A percentile compares a stretch with the other conserved stretches of the same genome.
These are phyloP conservation scores for Arthromyces matolae DNA, from an alignment of 768 basidiomycete genomes.

Conservation along the genomic window DNA sequence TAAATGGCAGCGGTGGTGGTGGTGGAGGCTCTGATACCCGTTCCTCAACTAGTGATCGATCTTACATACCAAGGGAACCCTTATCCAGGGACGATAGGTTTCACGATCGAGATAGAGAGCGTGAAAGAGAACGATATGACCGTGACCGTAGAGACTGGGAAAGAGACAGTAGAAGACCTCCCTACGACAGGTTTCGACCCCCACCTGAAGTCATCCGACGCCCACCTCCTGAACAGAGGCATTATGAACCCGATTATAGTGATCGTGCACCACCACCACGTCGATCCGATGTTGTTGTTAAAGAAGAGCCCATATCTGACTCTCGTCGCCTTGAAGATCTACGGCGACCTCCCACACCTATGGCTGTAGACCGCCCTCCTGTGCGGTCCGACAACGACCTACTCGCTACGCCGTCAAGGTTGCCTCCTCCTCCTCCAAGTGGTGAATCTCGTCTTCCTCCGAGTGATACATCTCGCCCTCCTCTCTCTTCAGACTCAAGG, in stretches of 20 bases:
- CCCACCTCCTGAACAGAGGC: slow-evolving; percentile 44
- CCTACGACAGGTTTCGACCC: slow-evolving; percentile 24
- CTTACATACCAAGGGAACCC: slow-evolving; percentile 13
- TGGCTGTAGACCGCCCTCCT: slow-evolving; percentile 14
- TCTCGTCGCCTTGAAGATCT: slow-evolving; percentile 31
- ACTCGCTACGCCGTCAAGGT: slow-evolving; percentile 14
- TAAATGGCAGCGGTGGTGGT: slow-evolving; percentile 7
- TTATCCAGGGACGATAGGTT: slow-evolving; percentile 27
- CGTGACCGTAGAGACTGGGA: slow-evolving; percentile 25
- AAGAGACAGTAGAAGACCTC: slow-evolving; percentile 35
- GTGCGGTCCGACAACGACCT: slow-evolving; percentile 15
- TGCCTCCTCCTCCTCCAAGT: slow-evolving; percentile 11
- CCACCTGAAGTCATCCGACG: slow-evolving; percentile 30
- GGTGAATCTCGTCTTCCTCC: slow-evolving; percentile 23
- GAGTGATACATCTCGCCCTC: slow-evolving; percentile 25
- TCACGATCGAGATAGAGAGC: slow-evolving; percentile 35
- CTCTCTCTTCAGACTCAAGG: slow-evolving; percentile 20
- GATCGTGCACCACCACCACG: slow-evolving; percentile 22
- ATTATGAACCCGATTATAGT: slow-evolving; percentile 42
- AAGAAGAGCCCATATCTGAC: slow-evolving; percentile 20
- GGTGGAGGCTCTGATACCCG: slow-evolving; percentile 14
- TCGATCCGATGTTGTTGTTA: slow-evolving; percentile 19
- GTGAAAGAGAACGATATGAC: slow-evolving; percentile 35
- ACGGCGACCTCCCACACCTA: slow-evolving; percentile 22
- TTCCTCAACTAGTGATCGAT: slow-evolving; percentile 14